Evolutionary conservation across 345 rosid species (phyloP), one percentile per base, ranked within the genome.

Genomic region (Populus euphratica): DNA sequence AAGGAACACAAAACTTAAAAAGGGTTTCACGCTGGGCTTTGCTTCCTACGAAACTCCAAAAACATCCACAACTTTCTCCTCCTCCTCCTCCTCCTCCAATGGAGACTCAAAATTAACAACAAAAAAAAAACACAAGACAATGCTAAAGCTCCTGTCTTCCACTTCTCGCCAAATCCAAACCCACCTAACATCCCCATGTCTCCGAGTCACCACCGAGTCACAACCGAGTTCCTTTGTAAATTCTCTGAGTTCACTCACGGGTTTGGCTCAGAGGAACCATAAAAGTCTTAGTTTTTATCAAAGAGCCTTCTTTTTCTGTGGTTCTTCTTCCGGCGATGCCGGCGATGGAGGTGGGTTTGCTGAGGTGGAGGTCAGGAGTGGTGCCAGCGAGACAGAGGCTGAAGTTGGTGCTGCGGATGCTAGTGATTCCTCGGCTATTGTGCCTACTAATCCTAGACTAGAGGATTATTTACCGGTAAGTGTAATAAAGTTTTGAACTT

Each of bases 401-500:
- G 92, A 86, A 12, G 56, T 29, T 13, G 67, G 50, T 12, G 85
- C 70, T 4, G 66, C 81, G 16, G 96, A 87, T 27, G 14, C 86
- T n/a, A 91, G 90, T 79, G 83, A 86, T 33, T 89, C 94, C 4
- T 92, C 97, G 2, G 98, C 98, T 39, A 92, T 96, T 47, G 94
- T 96, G 47, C 79, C 97, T 1, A 89, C 96, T 35, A 79, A 82
- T 52, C 97, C 97, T 44, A 86, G 92, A 38, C 98, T 91, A 0
- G 98, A 96, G 78, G 99, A 96, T 86, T 96, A 91, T 81, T 86
- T 90, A 69, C 88, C 93, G 93, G 99, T 96, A 71, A 31, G 91
- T 76, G 36, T 18, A 35, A 25, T 31, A 44, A 70, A 67, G 52
- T 14, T 8, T 50, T 54, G 6, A 52, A 6, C 13, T 70, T 54